Evolutionary conservation across 176 grass and related monocot species (phyloP).

Genomic region (Carex littledalei): DNA sequence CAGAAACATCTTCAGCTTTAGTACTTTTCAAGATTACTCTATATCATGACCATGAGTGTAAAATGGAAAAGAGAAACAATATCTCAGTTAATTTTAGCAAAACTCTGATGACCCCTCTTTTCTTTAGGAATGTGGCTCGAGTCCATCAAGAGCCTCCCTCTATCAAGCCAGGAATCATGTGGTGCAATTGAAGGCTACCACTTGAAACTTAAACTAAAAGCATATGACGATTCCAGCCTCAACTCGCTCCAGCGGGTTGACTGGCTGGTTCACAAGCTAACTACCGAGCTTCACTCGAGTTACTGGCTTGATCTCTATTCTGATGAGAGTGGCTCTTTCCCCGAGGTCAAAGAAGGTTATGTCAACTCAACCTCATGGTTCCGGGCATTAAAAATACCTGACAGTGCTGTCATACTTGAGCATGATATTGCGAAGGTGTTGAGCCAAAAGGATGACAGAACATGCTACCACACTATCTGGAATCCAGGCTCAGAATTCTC

Average conservation of each 20-base stretch:
- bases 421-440: conserved; percentile 48
- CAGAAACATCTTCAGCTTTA: background rate
- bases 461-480: conserved; percentile 44
- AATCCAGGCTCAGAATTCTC: conserved; percentile 82
- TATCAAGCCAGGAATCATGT: conserved; percentile 73
- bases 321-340: conserved; percentile 81
- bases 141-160: conserved; percentile 56
- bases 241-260: conserved; percentile 73
- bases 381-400: conserved; percentile 60
- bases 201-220: conserved; percentile 82
- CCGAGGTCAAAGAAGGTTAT: conserved; percentile 71
- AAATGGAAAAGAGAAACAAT: background rate
- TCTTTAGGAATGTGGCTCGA: conserved; percentile 88
- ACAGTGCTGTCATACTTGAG: conserved; percentile 50
- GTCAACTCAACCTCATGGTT: conserved; percentile 81
- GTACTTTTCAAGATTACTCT: background rate
- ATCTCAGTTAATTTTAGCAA: background rate
- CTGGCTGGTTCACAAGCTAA: conserved; percentile 91
- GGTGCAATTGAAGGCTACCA: conserved; percentile 84
- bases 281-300: conserved; percentile 79
- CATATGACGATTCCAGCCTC: conserved; percentile 75
- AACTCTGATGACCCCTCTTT: background rate
- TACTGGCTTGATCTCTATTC: conserved; percentile 82
- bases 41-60: background rate
- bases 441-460: conserved; percentile 55